These are phyloP conservation scores for Nicotiana otophora DNA, from an alignment of 257 asterid genomes.

Conservation along the genomic window DNA sequence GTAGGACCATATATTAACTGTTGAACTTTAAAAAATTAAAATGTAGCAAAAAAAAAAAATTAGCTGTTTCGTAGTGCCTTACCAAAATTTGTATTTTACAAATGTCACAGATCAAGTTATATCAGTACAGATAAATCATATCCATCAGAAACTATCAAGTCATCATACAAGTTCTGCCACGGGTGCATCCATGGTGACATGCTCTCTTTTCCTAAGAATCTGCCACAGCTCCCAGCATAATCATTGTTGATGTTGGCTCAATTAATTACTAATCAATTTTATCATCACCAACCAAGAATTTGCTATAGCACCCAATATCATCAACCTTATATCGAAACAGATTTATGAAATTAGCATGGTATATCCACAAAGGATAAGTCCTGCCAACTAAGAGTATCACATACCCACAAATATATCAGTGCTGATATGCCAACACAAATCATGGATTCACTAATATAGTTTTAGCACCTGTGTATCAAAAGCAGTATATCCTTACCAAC, in stretches of 20 bases:
- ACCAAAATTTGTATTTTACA: background rate
- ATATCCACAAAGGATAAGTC: background rate
- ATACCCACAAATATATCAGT: background rate
- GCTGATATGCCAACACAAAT: background rate
- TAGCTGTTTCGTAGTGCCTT: background rate
- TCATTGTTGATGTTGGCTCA: background rate
- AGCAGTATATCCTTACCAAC: background rate
- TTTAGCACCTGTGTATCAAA: background rate
- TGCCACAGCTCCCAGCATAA: background rate
- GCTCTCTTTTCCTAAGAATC: background rate
- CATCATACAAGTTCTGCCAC: background rate
- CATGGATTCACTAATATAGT: background rate
- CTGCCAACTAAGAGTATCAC: background rate
- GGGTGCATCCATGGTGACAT: background rate
- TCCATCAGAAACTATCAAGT: background rate
- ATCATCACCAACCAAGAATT: background rate
- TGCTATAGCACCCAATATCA: background rate
- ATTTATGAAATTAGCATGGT: background rate
- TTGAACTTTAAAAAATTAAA: background rate
- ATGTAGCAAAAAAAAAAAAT: background rate
- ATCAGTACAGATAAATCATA: background rate
- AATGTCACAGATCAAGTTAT: background rate
- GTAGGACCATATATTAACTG: background rate
- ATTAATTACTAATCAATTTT: background rate
- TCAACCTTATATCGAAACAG: background rate